A percentile compares a stretch with the other conserved stretches of the same genome.
Evolutionary conservation across 495 filamentous ascomycete genomes (phyloP).

Genomic region (Filosporella fistucella): DNA sequence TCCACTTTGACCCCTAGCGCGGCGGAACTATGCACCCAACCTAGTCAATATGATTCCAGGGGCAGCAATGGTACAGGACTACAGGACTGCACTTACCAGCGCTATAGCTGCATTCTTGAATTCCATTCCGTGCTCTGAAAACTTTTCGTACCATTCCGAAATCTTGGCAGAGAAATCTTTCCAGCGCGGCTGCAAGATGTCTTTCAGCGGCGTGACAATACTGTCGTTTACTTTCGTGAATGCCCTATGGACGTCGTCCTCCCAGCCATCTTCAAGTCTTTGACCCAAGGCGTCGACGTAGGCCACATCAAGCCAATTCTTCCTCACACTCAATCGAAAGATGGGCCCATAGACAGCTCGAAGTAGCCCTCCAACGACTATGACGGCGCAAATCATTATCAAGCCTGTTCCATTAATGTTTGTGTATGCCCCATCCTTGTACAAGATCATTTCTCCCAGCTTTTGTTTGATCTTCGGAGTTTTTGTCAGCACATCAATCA

Average conservation of each 20-base stretch:
- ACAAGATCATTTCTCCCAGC: slow-evolving; percentile 1
- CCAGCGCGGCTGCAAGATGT: background rate
- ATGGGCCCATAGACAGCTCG: background rate
- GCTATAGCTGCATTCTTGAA: background rate
- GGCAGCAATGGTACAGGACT: background rate
- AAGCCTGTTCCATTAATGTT: background rate
- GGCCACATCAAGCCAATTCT: background rate
- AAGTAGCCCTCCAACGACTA: slow-evolving; percentile 4
- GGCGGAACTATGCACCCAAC: background rate
- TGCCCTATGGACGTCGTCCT: slow-evolving; percentile 1
- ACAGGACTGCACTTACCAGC: background rate
- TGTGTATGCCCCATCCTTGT: slow-evolving; percentile 3
- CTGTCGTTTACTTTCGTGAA: background rate
- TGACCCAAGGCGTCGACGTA: background rate
- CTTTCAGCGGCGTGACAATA: background rate
- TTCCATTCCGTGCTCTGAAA: background rate
- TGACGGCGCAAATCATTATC: background rate
- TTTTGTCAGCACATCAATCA: background rate
- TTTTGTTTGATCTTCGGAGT: slow-evolving; percentile 3
- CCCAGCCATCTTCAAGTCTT: slow-evolving; percentile 1
- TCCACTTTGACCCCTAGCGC: background rate
- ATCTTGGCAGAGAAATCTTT: background rate
- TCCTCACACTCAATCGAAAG: background rate
- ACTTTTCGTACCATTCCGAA: background rate
- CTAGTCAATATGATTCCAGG: background rate